Evolutionary conservation across 495 filamentous ascomycete species (phyloP).

Genomic region (Tuber melanosporum): DNA sequence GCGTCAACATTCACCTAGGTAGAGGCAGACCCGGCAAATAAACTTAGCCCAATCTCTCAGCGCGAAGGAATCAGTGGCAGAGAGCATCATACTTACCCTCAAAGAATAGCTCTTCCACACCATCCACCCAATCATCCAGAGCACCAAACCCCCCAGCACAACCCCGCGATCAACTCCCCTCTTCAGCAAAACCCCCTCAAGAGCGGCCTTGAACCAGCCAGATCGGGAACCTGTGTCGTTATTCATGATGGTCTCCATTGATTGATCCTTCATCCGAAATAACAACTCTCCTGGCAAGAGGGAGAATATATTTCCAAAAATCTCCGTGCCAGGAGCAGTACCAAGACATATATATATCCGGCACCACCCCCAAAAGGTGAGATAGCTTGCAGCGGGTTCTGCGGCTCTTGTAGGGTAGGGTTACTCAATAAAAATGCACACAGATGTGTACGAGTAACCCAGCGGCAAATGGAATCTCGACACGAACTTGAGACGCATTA

Average conservation of each 20-base stretch:
- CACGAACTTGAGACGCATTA: too few relatives aligned
- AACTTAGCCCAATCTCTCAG: neutral
- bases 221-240: neutral
- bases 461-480: too few relatives aligned
- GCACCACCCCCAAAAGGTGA: neutral
- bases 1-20: slow-evolving; percentile 24
- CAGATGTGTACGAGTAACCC: too few relatives aligned
- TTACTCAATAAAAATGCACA: too few relatives aligned
- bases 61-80: neutral
- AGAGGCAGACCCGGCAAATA: neutral
- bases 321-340: neutral
- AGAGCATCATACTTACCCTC: neutral
- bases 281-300: neutral
- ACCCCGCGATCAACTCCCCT: neutral
- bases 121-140: neutral
- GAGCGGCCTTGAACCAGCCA: neutral
- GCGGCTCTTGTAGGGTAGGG: too few relatives aligned
- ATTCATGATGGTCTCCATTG: neutral
- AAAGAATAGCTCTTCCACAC: neutral
- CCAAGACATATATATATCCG: neutral
- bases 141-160: neutral
- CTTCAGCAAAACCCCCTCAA: neutral
- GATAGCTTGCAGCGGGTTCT: too few relatives aligned
- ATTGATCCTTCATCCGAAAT: neutral
- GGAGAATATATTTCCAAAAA: neutral